These are phyloP conservation scores for Meyerozyma athensensis DNA, from an alignment of 1,139 yeast genomes.

Conservation along the genomic window DNA sequence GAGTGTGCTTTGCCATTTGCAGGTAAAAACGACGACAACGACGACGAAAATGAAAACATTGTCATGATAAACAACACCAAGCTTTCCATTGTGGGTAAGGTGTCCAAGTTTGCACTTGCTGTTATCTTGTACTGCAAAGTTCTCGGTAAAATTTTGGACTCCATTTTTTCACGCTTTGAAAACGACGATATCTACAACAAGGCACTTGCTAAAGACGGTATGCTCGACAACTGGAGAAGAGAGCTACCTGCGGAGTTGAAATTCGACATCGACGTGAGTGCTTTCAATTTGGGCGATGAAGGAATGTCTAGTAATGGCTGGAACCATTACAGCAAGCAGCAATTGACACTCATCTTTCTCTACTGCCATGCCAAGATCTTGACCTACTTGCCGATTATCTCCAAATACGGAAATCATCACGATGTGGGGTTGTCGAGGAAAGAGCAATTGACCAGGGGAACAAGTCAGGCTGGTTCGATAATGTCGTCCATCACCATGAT, in stretches of 20 bases:
- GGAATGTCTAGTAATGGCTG: slow-evolving; percentile 30
- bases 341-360: slow-evolving; percentile 55
- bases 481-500: slow-evolving; percentile 59
- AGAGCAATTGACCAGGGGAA: slow-evolving; percentile 29
- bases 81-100: slow-evolving; percentile 65
- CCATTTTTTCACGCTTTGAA: slow-evolving; percentile 49
- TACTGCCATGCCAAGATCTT: slow-evolving; percentile 78
- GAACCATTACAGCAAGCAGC: slow-evolving; percentile 41
- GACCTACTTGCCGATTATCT: slow-evolving; percentile 72
- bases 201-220: slow-evolving; percentile 56
- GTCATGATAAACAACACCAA: slow-evolving; percentile 55
- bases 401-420: slow-evolving; percentile 41
- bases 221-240: slow-evolving; percentile 74
- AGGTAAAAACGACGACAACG: slow-evolving; percentile 45
- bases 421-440: slow-evolving; percentile 42
- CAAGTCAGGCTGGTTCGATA: slow-evolving; percentile 17
- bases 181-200: slow-evolving; percentile 30
- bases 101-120: slow-evolving; percentile 55
- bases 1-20: slow-evolving; percentile 83
- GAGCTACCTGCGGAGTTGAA: slow-evolving; percentile 59
- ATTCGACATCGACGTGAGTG: slow-evolving; percentile 67
- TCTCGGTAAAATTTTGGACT: slow-evolving; percentile 68
- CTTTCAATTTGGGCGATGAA: slow-evolving; percentile 41
- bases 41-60: slow-evolving; percentile 47
- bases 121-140: slow-evolving; percentile 70